A percentile compares a stretch with the other conserved stretches of the same genome.
Evolutionary conservation across 345 rosid species (phyloP).

Genomic region (Murraya koenigii): DNA sequence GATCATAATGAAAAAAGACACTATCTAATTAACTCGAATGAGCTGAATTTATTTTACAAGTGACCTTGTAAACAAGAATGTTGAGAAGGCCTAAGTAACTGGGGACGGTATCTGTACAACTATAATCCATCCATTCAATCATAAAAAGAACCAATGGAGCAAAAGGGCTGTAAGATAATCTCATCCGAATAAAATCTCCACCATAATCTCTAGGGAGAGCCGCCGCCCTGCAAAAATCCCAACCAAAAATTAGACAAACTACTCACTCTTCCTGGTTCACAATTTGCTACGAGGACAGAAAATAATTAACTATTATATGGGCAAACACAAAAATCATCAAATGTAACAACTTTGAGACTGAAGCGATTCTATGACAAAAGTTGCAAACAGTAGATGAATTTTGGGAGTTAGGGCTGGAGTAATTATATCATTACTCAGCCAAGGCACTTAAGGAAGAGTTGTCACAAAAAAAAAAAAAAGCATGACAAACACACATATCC

Average conservation of each 20-base stretch:
- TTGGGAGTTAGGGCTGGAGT: background rate
- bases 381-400: background rate
- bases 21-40: background rate
- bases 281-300: background rate
- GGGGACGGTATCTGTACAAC: constrained; percentile 58
- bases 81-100: constrained; percentile 55
- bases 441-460: background rate
- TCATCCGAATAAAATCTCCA: constrained; percentile 54
- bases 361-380: background rate
- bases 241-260: background rate
- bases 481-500: constrained; percentile 9
- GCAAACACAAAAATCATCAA: background rate
- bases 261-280: background rate
- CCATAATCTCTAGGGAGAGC: constrained; percentile 53
- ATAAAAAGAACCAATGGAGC: constrained; percentile 56
- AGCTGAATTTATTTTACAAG: background rate
- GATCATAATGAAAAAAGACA: background rate
- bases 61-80: constrained; percentile 56
- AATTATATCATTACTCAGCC: background rate
- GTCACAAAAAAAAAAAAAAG: background rate
- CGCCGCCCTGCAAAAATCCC: constrained; percentile 49
- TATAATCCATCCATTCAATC: constrained; percentile 68
- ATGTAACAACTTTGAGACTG: background rate
- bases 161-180: constrained; percentile 54
- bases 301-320: background rate